Conservation (phyloP, 2,329 filamentous ascomycete genomes). For the Fusarium ambrosium region DNA sequence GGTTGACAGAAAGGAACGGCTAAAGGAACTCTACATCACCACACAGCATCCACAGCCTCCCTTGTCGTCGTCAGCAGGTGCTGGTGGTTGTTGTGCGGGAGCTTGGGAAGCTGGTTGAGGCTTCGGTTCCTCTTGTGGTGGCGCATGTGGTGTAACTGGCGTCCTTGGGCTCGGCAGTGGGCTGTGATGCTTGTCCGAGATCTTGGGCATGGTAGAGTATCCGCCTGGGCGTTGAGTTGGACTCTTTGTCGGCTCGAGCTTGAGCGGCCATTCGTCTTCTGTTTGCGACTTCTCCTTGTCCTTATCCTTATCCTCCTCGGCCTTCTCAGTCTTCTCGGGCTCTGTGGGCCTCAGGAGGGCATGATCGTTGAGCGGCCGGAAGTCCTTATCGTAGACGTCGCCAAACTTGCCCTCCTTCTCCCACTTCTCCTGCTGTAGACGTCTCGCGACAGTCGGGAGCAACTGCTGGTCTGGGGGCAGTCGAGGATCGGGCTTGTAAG, state of each 20-base stretch:
- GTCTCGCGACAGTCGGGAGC: constrained; percentile 90
- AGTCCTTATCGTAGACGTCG: constrained; percentile 87
- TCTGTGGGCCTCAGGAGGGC: constrained; percentile 63
- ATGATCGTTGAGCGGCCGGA: constrained; percentile 83
- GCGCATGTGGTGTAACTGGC: constrained; percentile 53
- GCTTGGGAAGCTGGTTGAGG: constrained; percentile 27
- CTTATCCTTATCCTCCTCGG: constrained; percentile 31
- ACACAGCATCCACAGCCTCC: constrained; percentile 65
- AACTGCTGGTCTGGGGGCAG: constrained; percentile 96
- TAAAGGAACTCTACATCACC: constrained; percentile 58
- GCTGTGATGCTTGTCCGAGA: constrained; percentile 55
- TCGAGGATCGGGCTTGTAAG: constrained; percentile 95
- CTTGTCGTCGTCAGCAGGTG: constrained; percentile 52
- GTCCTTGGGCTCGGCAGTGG: constrained; percentile 62
- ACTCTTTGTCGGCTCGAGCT: constrained; percentile 60
- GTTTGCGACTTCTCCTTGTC: constrained; percentile 28
- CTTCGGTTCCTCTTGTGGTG: constrained; percentile 40
- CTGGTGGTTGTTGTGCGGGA: constrained; percentile 34
- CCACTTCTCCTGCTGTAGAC: constrained; percentile 95
- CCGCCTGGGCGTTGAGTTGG: constrained; percentile 61
- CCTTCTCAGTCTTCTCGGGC: constrained; percentile 43
- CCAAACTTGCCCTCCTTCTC: constrained; percentile 91
- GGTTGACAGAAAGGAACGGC: background rate
- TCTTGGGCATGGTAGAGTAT: constrained; percentile 75
- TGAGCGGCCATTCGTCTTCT: constrained; percentile 72